Base-by-base conservation (phyloP, 805 yeast species). In the Sugiyamaella floridensis region DNA sequence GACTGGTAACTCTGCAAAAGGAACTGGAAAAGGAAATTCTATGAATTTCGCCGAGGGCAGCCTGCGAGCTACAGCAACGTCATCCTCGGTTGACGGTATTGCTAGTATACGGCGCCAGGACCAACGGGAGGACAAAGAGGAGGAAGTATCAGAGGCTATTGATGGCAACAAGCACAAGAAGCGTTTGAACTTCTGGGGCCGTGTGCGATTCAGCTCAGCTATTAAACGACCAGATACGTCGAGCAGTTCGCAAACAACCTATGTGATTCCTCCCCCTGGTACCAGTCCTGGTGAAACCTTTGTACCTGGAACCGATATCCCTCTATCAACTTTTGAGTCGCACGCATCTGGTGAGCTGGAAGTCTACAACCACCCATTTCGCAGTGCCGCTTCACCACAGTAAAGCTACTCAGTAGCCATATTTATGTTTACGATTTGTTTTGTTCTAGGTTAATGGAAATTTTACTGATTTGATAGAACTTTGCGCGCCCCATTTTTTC, bases 161-260 rank as follows among this genome's bases (percentile, higher is more conserved):
- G 26, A 22, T 4, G 26, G 26, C 26, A 6, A 22, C 26, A 32
- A 32, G n/a, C 2, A 14, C 10, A 32, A 32, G 37, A 14, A 32
- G n/a, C n/a, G 37, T 32, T 32, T 4, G 37, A 32, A 32, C 37
- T 32, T 32, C 9, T 14, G 40, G 14, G 15, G 29, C 6, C 41
- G 40, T n/a, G 11, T 51, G 1, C 19, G n/a, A 26, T 51, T 46
- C 15, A 40, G 37, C 37, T 11, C n/a, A n/a, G n/a, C 42, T 16
- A 16, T 45, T 5, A 43, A 47, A 10, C 48, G 58, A 14, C 58
- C 58, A 4, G 55, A 19, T 19, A 55, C 58, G 12, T 52, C 56
- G 22, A 47, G 47, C 20, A 52, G 55, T 32, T 40, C 51, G 14
- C 56, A 50, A 22, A 55, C 58, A 1, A 49, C 55, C 2, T 55